These are phyloP conservation scores for Aureobasidium musti DNA, from an alignment of 2,329 filamentous ascomycete species.

Conservation along the genomic window DNA sequence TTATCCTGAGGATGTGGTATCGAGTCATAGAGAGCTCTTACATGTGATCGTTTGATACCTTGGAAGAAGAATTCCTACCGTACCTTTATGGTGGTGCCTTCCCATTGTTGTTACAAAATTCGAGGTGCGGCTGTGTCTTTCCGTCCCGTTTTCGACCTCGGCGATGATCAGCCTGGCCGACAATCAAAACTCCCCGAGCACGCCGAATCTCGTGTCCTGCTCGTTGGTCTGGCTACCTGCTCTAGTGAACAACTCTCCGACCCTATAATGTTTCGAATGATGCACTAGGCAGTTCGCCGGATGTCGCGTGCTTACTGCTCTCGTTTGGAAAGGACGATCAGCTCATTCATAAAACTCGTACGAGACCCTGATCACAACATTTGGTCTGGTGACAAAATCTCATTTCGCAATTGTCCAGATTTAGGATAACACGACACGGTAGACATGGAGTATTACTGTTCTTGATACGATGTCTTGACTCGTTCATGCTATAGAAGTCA, in stretches of 20 bases:
- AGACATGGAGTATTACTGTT: too few species aligned
- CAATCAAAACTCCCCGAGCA: neutral
- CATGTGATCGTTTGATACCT: too few species aligned
- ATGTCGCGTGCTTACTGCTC: neutral
- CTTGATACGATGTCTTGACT: neutral
- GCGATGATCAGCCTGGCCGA: neutral
- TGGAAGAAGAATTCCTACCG: too few species aligned
- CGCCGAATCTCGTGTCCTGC: neutral
- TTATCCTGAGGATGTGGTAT: neutral
- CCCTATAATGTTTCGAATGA: too few species aligned
- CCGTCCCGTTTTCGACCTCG: slow-evolving; percentile 9
- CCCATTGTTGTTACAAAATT: neutral
- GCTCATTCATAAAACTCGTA: neutral
- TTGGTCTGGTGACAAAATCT: neutral
- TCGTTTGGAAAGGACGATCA: neutral
- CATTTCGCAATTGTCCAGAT: neutral
- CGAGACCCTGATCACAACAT: slow-evolving; percentile 13
- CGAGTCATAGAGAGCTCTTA: too few species aligned
- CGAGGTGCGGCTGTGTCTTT: neutral
- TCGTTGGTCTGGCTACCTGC: neutral
- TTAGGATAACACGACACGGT: too few species aligned
- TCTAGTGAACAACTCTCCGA: neutral
- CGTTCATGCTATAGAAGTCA: slow-evolving; percentile 1
- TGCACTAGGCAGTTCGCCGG: neutral
- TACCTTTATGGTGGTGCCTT: too few species aligned